Conservation (phyloP, 768 basidiomycete genomes). For the Mycena olivaceomarginata region DNA sequence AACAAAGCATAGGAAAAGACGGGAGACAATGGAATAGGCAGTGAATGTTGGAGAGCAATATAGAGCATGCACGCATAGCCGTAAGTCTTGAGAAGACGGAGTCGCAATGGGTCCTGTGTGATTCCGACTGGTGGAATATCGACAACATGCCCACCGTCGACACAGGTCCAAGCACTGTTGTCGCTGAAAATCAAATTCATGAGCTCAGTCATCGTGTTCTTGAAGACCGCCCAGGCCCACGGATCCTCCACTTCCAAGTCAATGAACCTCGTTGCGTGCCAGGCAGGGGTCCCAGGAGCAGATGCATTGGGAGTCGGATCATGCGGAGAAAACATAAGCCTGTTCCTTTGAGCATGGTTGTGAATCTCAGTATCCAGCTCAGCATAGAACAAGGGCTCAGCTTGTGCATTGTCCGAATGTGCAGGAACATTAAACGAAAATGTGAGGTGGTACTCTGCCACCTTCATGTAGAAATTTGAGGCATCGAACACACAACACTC, state of each 20-base stretch:
- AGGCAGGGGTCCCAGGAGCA: neutral
- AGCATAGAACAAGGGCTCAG: neutral
- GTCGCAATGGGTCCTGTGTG: neutral
- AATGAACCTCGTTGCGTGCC: neutral
- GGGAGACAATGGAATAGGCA: neutral
- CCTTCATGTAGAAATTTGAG: neutral
- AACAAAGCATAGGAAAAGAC: neutral
- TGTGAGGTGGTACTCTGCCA: neutral
- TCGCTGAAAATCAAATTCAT: neutral
- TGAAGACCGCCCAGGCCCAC: neutral
- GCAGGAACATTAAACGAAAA: neutral
- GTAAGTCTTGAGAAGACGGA: neutral
- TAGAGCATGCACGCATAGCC: slow-evolving; percentile 8
- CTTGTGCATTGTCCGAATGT: neutral
- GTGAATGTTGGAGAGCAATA: neutral
- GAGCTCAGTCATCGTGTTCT: slow-evolving; percentile 8
- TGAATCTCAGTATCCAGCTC: neutral
- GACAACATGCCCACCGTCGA: neutral
- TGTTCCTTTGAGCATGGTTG: neutral
- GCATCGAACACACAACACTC: neutral
- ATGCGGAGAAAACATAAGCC: too few relatives aligned
- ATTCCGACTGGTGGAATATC: neutral
- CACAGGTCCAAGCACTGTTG: neutral
- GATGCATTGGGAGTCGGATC: neutral
- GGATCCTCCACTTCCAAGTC: neutral